Base-by-base conservation (phyloP, 495 filamentous ascomycete genomes). In the Aspergillus kassunensis region DNA sequence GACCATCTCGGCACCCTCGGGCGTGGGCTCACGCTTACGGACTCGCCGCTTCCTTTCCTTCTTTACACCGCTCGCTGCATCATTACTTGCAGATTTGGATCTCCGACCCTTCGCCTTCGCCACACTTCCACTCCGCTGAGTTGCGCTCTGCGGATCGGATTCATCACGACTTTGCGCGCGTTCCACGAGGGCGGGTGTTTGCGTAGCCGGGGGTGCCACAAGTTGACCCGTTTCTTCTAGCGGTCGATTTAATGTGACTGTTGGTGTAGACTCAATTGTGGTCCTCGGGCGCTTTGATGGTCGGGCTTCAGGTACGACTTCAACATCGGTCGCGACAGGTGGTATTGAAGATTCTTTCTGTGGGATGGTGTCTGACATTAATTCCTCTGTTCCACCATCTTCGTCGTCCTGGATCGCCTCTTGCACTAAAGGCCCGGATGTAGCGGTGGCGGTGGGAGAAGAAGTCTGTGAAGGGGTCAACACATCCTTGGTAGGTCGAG, bases 1-100 rank as follows among this genome's bases (percentile, higher is more conserved):
- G 27, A 84, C 74, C 8, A 71, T 62, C 64, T 96, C 91, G 1
- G 88, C 86, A 58, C 86, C 84, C 54, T 90, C 88, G 1, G 90
- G 90, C 1, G 89, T 95, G 8, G 72, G 65, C 57, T 82, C 75
- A 31, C 82, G 77, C 50, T 60, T 67, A 19, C 71, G 66, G 29
- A 58, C 54, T 6, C 73, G 64, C 3, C 54, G 60, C 48, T 58
- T 73, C 62, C 55, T 69, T 49, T 57, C 49, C 48, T 60, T 66
- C 34, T 48, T 63, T 21, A 53, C 52, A 27, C 51, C 54, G 15
- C 33, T 56, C 6, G 54, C 62, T 20, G 45, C 34, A 24, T 63
- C 66, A 37, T 61, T 51, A 33, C 45, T 62, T 12, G 37, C 55
- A 9, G 52, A 58, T 40, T 59, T 66, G 0, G 54, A 44, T 48